A percentile compares a stretch with the other conserved stretches of the same genome.
Evolutionary conservation across 768 basidiomycete species (phyloP).

Genomic region (Serpula lacrymans): DNA sequence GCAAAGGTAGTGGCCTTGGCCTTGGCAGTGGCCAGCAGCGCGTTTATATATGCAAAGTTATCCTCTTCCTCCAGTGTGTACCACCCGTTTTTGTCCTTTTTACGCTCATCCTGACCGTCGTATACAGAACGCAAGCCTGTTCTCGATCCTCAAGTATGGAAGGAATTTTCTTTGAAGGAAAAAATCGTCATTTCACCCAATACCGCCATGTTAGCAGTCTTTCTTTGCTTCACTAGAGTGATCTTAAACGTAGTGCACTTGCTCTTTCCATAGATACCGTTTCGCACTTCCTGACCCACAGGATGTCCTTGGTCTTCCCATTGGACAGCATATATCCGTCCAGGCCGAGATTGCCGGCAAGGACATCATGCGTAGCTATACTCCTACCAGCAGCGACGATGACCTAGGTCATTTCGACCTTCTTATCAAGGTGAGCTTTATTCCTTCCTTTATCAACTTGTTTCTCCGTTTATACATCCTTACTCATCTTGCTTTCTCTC

Average conservation of each 20-base stretch:
- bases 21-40: conserved; percentile 45
- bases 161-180: conserved; percentile 74
- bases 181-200: conserved; percentile 90
- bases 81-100: conserved; percentile 8
- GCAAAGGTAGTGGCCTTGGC: conserved; percentile 53
- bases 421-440: conserved; percentile 78
- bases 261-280: conserved; percentile 81
- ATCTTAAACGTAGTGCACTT: conserved; percentile 1
- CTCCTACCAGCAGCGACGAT: conserved; percentile 91
- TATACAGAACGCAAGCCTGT: conserved; percentile 61
- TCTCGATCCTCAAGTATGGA: conserved; percentile 74
- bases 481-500: background rate
- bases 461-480: conserved; percentile 3
- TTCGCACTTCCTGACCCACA: conserved; percentile 74
- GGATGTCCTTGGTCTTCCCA: conserved; percentile 87
- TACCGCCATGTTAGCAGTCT: conserved; percentile 77
- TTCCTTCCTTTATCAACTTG: conserved; percentile 3
- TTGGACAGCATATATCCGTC: conserved; percentile 95
- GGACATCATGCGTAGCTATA: conserved; percentile 87
- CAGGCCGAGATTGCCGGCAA: conserved; percentile 91
- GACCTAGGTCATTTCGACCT: conserved; percentile 94
- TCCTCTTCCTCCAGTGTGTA: conserved; percentile 36
- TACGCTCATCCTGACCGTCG: conserved; percentile 4
- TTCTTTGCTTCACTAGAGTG: background rate
- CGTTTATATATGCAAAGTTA: conserved; percentile 53